Percentiles rank a stretch among this genome's conserved stretches.
These are phyloP conservation scores for Picea glauca DNA, from an alignment of 75 land plant species.

Conservation along the genomic window DNA sequence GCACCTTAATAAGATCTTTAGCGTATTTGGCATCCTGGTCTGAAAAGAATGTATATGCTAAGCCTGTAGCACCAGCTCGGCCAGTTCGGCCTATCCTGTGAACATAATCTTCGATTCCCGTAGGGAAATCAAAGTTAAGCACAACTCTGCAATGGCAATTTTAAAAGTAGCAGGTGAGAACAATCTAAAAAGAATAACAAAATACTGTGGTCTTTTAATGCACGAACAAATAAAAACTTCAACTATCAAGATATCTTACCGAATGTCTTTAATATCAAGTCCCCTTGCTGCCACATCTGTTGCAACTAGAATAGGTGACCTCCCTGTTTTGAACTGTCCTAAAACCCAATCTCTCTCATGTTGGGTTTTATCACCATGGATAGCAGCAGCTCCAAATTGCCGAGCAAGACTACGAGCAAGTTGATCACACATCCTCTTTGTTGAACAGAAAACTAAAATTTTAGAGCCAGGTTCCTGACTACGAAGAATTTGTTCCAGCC, in stretches of 20 bases:
- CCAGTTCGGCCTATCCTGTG: constrained; percentile 99
- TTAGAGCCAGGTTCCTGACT: constrained; percentile 89
- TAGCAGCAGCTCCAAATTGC: constrained; percentile 82
- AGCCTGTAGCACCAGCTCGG: constrained; percentile 97
- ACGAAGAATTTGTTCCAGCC: constrained; percentile 84
- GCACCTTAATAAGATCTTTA: constrained; percentile 74
- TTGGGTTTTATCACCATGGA: constrained; percentile 98
- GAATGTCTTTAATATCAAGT: constrained; percentile 96
- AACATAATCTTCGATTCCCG: constrained; percentile 94
- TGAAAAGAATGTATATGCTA: constrained; percentile 81
- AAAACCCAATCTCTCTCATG: constrained; percentile 86
- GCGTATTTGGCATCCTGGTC: constrained; percentile 93
- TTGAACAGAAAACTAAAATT: constrained; percentile 89
- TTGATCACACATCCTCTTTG: constrained; percentile 89
- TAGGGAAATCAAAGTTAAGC: constrained; percentile 95
- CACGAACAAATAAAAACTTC: not conserved
- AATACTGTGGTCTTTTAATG: not conserved
- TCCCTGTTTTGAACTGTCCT: constrained; percentile 77
- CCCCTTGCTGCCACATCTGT: constrained; percentile 99
- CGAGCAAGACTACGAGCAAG: constrained; percentile 83
- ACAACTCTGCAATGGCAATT: constrained; percentile 62
- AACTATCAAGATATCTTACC: constrained; percentile 35
- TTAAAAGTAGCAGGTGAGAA: not conserved
- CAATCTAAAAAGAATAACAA: not conserved
- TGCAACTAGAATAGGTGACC: constrained; percentile 85